Percentiles rank a stretch among this genome's conserved stretches.
These are phyloP conservation scores for Eucalyptus erythrocorys DNA, from an alignment of 345 rosid genomes.

Conservation along the genomic window DNA sequence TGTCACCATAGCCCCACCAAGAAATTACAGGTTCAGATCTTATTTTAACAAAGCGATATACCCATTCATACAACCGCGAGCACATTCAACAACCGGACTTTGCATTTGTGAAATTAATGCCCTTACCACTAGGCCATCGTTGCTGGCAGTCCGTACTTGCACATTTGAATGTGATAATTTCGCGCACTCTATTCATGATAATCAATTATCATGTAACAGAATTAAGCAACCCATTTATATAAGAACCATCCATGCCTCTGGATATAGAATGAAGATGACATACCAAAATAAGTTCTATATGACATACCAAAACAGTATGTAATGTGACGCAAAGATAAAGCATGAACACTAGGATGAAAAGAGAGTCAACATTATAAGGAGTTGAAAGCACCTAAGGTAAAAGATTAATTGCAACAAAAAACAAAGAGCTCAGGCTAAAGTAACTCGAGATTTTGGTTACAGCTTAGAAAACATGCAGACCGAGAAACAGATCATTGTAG, in stretches of 20 bases:
- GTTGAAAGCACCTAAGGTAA: slow-evolving; percentile 26
- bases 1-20: background rate
- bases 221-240: background rate
- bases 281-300: background rate
- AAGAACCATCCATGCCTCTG: background rate
- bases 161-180: background rate
- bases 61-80: background rate
- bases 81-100: background rate
- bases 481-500: slow-evolving; percentile 28
- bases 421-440: slow-evolving; percentile 48
- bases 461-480: slow-evolving; percentile 19
- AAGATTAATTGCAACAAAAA: slow-evolving; percentile 52
- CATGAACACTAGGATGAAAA: background rate
- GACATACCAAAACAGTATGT: background rate
- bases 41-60: background rate
- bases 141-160: background rate
- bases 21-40: background rate
- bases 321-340: background rate
- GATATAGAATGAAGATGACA: background rate
- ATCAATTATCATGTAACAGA: background rate
- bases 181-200: background rate
- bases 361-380: background rate
- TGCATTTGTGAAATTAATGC: background rate
- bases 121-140: background rate
- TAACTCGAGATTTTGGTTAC: slow-evolving; percentile 29